phyloP scores from a whole-genome alignment of 495 filamentous ascomycete species.

The Aspergillus bertholletiae region DNA sequence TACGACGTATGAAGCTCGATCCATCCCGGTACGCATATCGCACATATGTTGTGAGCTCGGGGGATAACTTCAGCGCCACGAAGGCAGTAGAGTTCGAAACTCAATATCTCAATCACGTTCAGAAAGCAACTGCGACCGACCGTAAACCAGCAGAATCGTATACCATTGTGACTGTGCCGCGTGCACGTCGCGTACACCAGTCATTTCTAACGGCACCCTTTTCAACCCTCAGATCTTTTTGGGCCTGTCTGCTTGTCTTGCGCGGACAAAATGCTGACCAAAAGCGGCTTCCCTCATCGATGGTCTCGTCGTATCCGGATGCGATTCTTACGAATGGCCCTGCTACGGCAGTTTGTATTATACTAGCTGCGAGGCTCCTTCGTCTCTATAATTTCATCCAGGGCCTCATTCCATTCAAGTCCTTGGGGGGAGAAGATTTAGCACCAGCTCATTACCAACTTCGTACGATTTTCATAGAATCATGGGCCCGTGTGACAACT shows the following conservation, averaged over 20 bases:
- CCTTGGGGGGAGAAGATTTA: neutral
- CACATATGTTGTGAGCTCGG: constrained; percentile 76
- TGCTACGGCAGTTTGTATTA: constrained; percentile 76
- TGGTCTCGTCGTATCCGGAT: constrained; percentile 53
- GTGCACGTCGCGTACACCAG: constrained; percentile 77
- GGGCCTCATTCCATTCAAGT: constrained; percentile 1
- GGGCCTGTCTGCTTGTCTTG: constrained; percentile 42
- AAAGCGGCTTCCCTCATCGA: constrained; percentile 13
- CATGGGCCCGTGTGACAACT: constrained; percentile 76
- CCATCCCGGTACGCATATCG: constrained; percentile 58
- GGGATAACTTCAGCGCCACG: constrained; percentile 69
- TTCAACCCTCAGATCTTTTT: constrained; percentile 53
- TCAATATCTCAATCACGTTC: constrained; percentile 17
- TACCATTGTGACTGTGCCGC: constrained; percentile 59
- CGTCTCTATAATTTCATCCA: constrained; percentile 48
- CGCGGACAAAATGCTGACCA: constrained; percentile 35
- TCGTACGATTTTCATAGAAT: constrained; percentile 81
- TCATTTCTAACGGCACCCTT: constrained; percentile 65
- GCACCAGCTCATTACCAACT: constrained; percentile 42
- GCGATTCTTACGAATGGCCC: constrained; percentile 87
- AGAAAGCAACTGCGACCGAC: neutral
- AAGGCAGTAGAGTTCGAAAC: constrained; percentile 65
- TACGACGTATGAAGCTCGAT: constrained; percentile 48
- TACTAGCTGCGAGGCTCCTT: constrained; percentile 63
- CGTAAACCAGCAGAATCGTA: constrained; percentile 25